Evolutionary conservation across 495 filamentous ascomycete species (phyloP), one percentile per base, ranked within the genome.

Genomic region (Entonaema liquescens): DNA sequence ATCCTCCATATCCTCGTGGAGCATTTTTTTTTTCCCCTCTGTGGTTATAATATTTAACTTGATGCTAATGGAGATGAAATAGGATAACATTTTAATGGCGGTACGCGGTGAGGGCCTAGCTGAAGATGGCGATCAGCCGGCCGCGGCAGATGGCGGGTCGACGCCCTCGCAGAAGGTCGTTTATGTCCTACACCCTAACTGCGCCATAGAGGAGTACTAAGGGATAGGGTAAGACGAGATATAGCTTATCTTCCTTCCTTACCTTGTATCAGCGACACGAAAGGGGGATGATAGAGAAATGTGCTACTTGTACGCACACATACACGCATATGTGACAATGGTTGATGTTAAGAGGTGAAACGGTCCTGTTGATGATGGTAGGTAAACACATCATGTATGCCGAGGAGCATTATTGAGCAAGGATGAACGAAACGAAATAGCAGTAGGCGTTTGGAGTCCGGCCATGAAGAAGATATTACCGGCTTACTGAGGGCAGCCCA

Each of bases 141-240:
- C 82, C 17, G 82, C 85, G 36, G 83, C 75, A 2, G 85, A 82
- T 9, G 81, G 81, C 12, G 72, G 71, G 59, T 75, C 79, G 54
- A 77, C 82, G 11, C 68, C 73, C 35, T 83, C 78, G 21, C 40
- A 81, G 82, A 88, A 85, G 79, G 83, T 89, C 5, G 87, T 97
- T 29, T 99, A 98, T 79, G 92, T 98, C 13, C 69, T 99, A 75
- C 95, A 99, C 85, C 95, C 95, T 19, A 98, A 98, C 78, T 95
- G 93, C 74, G 92, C 92, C 1, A 85, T 94, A 23, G 93, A 97
- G 67, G 83, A 83, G 70, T 69, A 65, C 52, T 77, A 31, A 66
- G 62, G n/a, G 17, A 26, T 40, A n/a, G 13, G 36, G 15, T 40
- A 9, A 33, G 31, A 2, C 11, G 5, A 5, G 5, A 33, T 33